A percentile compares a stretch with the other conserved stretches of the same genome.
Conservation (phyloP, 2,329 filamentous ascomycete species). For the Diaporthe vaccinii region DNA sequence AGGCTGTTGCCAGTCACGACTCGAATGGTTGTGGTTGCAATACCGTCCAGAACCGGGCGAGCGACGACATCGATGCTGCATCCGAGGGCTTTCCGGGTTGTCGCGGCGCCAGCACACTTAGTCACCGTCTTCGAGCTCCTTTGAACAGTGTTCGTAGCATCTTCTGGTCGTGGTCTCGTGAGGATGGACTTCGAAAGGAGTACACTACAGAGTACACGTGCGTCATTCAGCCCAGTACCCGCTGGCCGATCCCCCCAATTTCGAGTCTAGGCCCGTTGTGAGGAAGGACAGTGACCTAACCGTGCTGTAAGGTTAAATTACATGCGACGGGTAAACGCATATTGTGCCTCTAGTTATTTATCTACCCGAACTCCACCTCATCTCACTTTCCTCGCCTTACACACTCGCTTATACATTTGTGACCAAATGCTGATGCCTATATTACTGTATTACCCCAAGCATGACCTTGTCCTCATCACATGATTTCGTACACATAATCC, state of each 20-base stretch:
- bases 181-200: neutral
- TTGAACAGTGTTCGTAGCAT: constrained; percentile 57
- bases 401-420: no score
- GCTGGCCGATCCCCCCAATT: constrained; percentile 35
- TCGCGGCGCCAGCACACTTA: constrained; percentile 56
- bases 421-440: no score
- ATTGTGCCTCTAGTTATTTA: neutral
- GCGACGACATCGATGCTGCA: constrained; percentile 47
- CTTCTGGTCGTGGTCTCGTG: constrained; percentile 34
- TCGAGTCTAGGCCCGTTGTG: constrained; percentile 30
- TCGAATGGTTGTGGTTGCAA: constrained; percentile 26
- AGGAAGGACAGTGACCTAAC: neutral
- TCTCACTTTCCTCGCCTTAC: neutral
- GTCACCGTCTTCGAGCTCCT: constrained; percentile 58
- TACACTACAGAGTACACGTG: constrained; percentile 4
- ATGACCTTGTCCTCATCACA: neutral
- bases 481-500: neutral
- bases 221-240: constrained; percentile 25
- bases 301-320: neutral
- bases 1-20: constrained; percentile 39
- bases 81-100: constrained; percentile 38
- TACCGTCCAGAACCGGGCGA: constrained; percentile 64
- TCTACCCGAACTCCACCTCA: constrained; percentile 16
- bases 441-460: neutral
- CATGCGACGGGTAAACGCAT: constrained; percentile 3